Base-by-base conservation (phyloP, 768 basidiomycete species). In the Boletus eberwhitei region DNA sequence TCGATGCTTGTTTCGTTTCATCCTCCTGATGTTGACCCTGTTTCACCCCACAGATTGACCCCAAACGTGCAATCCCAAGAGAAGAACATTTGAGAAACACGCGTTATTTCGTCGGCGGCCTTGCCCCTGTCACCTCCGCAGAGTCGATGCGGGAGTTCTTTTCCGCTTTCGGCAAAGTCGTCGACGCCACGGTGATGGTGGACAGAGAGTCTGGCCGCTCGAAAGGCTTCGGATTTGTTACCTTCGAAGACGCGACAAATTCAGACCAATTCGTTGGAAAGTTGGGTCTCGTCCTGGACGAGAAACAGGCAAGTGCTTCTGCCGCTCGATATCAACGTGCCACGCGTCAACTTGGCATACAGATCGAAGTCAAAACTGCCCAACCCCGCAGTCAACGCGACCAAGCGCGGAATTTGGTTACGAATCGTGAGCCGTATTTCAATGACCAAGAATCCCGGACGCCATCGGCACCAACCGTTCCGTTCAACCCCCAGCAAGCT, bases 211-310 rank as follows among this genome's bases (percentile, higher is more conserved):
- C 85, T 12, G 80, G 79, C 5, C 76, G 87, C 24, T 86, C 84
- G 32, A 90, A 92, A 69, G 90, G 90, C 1, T 93, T 93, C 60
- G 90, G 89, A 1, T 93, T 93, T 57, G 85, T 92, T 42, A 93
- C 90, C 0, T 93, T 90, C 65, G 82, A 84, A 58, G 84, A 87
- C 57, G 79, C 79, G 37, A 71, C 73, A 6, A 81, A 79, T 54
- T 79, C 85, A 8, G 86, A 88, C 24, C 80, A 82, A 55, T 80
- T 87, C 11, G 80, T 92, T 39, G 83, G 81, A 4, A 82, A 82
- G 56, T 73, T 82, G n/a, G 85, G 83, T 14, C 75, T 90, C 40
- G 74, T 84, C 21, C 71, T 91, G 48, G 89, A 91, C 56, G 90
- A 89, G 42, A 90, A 90, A 64, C 80, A 85, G 77, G 90, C 85